Percentiles rank a stretch among this genome's conserved stretches.
Evolutionary conservation across 2,329 filamentous ascomycete species (phyloP).

Genomic region (Cryphonectria carpinicola): DNA sequence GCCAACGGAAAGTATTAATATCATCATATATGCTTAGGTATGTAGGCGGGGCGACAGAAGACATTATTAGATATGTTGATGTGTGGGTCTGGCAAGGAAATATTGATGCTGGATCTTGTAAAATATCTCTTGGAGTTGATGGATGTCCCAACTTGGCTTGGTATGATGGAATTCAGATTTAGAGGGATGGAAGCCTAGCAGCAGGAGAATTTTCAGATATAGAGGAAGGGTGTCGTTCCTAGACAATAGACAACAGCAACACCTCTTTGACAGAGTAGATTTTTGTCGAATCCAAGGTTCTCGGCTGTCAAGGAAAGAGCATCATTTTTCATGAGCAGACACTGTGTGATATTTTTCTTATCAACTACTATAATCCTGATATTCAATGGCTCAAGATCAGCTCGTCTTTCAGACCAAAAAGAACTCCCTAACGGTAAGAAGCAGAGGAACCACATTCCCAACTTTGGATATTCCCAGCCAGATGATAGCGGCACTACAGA

Average conservation of each 20-base stretch:
- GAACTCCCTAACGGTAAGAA: not conserved
- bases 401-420: not conserved
- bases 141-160: not conserved
- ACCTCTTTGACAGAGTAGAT: not conserved
- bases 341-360: not conserved
- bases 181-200: not conserved
- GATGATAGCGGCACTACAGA: constrained; percentile 11
- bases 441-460: constrained; percentile 9
- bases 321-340: not conserved
- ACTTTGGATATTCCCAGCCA: constrained; percentile 2
- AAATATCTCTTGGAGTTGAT: not conserved
- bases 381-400: not conserved
- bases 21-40: not conserved
- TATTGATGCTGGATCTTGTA: not conserved
- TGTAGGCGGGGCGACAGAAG: not conserved
- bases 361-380: not conserved
- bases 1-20: not conserved
- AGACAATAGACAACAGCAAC: not conserved
- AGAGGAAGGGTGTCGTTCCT: not conserved
- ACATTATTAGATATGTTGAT: not conserved
- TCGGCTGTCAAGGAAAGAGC: too few species aligned
- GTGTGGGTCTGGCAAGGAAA: not conserved
- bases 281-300: not conserved
- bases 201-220: not conserved
- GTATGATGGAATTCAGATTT: not conserved